Evolutionary conservation across 768 basidiomycete genomes (phyloP), one percentile per base, ranked within the genome.

Genomic region (Sistotremastrum suecicum): DNA sequence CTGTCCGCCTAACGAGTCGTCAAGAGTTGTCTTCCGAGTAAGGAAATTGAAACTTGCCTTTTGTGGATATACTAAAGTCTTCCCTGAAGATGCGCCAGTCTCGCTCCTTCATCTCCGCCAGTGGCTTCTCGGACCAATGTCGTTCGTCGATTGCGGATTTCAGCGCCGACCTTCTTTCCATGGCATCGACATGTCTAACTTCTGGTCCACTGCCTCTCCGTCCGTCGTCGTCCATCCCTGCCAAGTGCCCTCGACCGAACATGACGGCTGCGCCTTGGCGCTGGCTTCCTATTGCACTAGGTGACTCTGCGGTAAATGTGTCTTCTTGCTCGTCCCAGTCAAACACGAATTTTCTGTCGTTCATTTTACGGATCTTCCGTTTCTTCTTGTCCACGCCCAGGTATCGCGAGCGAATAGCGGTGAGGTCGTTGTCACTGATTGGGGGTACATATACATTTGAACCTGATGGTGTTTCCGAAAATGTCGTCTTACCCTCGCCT

Each of bases 31-130:
- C 5, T 11, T 31, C 7, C 3, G 31, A 40, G 7, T 48, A 30
- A 45, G 41, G 47, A 41, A 37, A 47, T n/a, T 35, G 5, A 49
- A 34, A 59, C 69, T 30, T 43, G 83, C 92, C 94, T 63, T 92
- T 66, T 1, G 92, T 83, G 48, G 88, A 79, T 48, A 99, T 99
- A 56, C 83, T 92, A 66, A 94, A 99, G 63, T 99, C 95, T 63
- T 98, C 95, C 50, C 92, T 70, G 68, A 99, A 98, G 60, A 99
- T 99, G 55, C 95, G 78, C 95, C 95, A 99, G 60, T 99, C 95
- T 41, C 95, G 72, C 56, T 98, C 95, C 58, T 84, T 89, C 82
- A 99, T 97, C 64, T 97, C 91, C 3, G 71, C 60, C 37, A 98
- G 66, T 1, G 81, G 75, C 62, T 99, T 99, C 10, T 98, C 92